Percentiles rank a stretch among this genome's conserved stretches.
These are phyloP conservation scores for Glonium stellatum DNA, from an alignment of 495 filamentous ascomycete species.

Conservation along the genomic window DNA sequence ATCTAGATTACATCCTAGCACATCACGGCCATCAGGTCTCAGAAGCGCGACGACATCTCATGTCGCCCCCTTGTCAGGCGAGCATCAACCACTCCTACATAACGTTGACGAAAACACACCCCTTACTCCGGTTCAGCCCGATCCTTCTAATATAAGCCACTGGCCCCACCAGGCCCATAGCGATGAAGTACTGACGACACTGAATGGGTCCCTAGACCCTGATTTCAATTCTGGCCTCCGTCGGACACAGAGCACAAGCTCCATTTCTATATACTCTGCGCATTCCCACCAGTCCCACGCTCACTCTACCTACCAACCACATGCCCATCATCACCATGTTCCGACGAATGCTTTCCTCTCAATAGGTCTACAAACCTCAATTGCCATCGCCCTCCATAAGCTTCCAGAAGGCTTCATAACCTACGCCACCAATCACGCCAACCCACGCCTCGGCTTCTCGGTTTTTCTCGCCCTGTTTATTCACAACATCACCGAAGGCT, in stretches of 20 bases:
- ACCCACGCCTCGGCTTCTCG: constrained; percentile 73
- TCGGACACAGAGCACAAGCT: constrained; percentile 87
- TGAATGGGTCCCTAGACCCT: background rate
- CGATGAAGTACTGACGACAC: background rate
- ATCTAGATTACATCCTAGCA: constrained; percentile 5
- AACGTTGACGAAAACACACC: constrained; percentile 26
- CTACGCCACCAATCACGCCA: constrained; percentile 95
- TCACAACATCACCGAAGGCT: constrained; percentile 96
- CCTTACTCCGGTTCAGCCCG: constrained; percentile 14
- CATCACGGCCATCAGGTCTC: constrained; percentile 15
- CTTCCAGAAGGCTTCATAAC: constrained; percentile 98
- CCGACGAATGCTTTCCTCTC: constrained; percentile 87
- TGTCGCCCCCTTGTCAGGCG: constrained; percentile 4
- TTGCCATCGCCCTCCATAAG: constrained; percentile 94
- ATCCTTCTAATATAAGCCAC: constrained; percentile 3
- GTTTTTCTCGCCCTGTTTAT: constrained; percentile 95
- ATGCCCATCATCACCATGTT: constrained; percentile 87
- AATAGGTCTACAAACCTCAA: constrained; percentile 85
- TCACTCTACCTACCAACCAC: constrained; percentile 6
- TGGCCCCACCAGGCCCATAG: constrained; percentile 7
- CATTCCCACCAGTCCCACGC: constrained; percentile 6
- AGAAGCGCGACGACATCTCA: constrained; percentile 17
- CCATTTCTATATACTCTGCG: constrained; percentile 55
- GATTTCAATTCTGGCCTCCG: constrained; percentile 40
- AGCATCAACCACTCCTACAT: constrained; percentile 32